Percentiles rank a stretch among this genome's conserved stretches.
These are phyloP conservation scores for Aurifilum marmelostoma DNA, from an alignment of 2,329 filamentous ascomycete species.

Conservation along the genomic window DNA sequence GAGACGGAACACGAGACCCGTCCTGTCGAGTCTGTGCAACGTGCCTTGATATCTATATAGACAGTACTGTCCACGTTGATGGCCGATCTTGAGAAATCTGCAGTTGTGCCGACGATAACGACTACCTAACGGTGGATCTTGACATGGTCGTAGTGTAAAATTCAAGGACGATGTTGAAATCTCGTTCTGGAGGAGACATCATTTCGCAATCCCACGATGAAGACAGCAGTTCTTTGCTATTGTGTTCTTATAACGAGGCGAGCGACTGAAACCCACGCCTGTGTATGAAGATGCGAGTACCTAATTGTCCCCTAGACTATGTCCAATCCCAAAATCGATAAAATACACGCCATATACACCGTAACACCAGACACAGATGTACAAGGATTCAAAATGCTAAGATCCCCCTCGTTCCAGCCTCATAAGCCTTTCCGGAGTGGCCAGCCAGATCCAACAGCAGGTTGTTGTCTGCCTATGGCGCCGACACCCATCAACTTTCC, in stretches of 20 bases:
- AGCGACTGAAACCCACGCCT: neutral
- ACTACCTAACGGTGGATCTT: neutral
- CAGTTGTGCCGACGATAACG: neutral
- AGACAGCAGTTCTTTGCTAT: neutral
- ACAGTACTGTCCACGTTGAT: neutral
- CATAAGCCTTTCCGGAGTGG: neutral
- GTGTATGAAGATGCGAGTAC: slow-evolving; percentile 4
- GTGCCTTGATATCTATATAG: too few species aligned
- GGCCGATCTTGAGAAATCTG: neutral
- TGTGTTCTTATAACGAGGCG: neutral
- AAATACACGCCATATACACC: neutral
- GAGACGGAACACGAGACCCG: too few species aligned
- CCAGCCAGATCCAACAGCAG: neutral
- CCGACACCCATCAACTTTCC: neutral
- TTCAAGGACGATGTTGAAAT: neutral
- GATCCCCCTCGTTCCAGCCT: neutral
- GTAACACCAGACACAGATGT: neutral
- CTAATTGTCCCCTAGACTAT: neutral
- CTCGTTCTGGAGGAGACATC: neutral
- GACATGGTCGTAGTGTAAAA: neutral
- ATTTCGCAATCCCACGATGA: neutral
- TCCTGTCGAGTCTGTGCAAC: too few species aligned
- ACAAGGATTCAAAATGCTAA: neutral
- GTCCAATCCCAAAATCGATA: neutral
- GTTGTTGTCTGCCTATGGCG: neutral